Evolutionary conservation across 805 yeast species (phyloP).

Genomic region (Yamadazyma sp.): DNA sequence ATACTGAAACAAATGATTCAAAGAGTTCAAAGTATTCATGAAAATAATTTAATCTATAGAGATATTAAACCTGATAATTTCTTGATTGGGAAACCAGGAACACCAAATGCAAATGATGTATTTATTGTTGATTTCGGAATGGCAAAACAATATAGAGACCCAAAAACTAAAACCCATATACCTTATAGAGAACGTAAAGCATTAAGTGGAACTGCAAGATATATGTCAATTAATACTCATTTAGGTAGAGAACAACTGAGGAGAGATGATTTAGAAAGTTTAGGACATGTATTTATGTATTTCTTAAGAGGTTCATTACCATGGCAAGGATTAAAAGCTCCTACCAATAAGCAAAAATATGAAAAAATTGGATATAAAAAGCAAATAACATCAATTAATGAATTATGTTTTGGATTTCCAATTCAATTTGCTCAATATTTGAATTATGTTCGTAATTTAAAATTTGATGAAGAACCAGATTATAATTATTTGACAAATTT

Average conservation of each 20-base stretch:
- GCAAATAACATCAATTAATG: conserved; percentile 62
- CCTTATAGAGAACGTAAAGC: conserved; percentile 81
- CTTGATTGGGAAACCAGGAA: conserved; percentile 61
- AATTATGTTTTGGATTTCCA: conserved; percentile 64
- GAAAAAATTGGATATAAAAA: conserved; percentile 83
- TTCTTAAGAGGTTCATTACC: conserved; percentile 77
- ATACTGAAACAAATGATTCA: conserved; percentile 77
- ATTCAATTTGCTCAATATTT: conserved; percentile 72
- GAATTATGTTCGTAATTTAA: conserved; percentile 61
- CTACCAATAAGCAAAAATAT: conserved; percentile 78
- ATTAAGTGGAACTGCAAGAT: conserved; percentile 80
- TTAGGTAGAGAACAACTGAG: conserved; percentile 80
- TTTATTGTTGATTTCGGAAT: conserved; percentile 81
- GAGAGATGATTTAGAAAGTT: conserved; percentile 77
- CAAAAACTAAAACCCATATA: conserved; percentile 74
- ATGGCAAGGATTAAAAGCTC: conserved; percentile 89
- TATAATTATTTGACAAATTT: conserved; percentile 74
- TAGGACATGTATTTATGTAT: conserved; percentile 81
- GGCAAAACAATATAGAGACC: conserved; percentile 84
- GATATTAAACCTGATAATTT: conserved; percentile 86
- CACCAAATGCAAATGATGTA: conserved; percentile 61
- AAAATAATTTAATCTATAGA: conserved; percentile 72
- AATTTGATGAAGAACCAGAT: conserved; percentile 79
- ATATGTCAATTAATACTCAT: conserved; percentile 88
- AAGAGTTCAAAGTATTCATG: conserved; percentile 69